Evolutionary conservation across 202 grass and related monocot species (phyloP).

Genomic region (Saccharum hybrid): DNA sequence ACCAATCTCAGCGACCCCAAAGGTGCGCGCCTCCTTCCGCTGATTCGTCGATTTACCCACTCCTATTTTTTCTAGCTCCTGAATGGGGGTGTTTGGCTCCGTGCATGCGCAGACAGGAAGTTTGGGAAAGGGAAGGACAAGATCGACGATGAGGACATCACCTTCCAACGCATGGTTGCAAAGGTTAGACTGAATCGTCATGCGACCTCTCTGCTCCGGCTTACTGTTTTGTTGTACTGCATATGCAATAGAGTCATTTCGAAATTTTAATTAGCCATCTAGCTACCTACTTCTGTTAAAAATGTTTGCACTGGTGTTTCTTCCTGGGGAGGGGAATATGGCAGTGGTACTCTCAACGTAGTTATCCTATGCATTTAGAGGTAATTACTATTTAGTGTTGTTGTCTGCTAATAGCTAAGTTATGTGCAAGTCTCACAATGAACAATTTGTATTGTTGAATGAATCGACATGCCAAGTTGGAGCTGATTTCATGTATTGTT

Average conservation of each 20-base stretch:
- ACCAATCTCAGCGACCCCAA: slow-evolving; percentile 98
- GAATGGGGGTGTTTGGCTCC: not conserved
- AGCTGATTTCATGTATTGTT: not conserved
- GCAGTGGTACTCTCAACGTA: not conserved
- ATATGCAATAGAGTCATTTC: not conserved
- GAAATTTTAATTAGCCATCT: not conserved
- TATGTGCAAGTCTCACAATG: not conserved
- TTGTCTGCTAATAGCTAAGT: not conserved
- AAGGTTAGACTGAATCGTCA: slow-evolving; percentile 88
- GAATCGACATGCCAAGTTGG: not conserved
- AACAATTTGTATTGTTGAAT: not conserved
- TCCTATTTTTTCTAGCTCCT: not conserved
- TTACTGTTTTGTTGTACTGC: not conserved
- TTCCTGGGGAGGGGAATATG: not conserved
- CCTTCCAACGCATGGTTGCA: slow-evolving; percentile 99
- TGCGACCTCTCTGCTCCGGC: not conserved
- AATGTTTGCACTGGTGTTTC: no score
- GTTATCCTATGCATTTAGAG: not conserved
- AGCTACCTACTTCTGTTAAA: not conserved
- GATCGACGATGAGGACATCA: slow-evolving; percentile 95
- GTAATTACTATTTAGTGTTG: not conserved
- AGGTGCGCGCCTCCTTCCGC: slow-evolving; percentile 46
- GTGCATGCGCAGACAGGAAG: slow-evolving; percentile 72
- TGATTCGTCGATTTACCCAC: not conserved
- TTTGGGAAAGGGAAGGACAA: slow-evolving; percentile 95